Evolutionary conservation across 169 alveolate genomes (phyloP).

Genomic region (Pseudocohnilembus persalinus): DNA sequence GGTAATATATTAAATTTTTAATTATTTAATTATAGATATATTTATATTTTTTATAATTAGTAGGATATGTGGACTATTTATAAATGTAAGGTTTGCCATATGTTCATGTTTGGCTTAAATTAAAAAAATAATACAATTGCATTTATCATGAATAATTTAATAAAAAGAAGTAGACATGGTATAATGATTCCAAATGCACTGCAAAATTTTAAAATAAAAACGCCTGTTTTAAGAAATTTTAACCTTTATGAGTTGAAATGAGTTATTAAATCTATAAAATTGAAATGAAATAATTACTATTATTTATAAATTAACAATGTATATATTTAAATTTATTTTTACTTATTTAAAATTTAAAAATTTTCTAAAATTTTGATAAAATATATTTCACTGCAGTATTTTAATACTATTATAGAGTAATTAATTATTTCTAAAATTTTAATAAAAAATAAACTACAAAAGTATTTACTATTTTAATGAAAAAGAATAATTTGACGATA

Average conservation of each 20-base stretch:
- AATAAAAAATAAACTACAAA: no score
- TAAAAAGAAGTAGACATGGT: constrained; percentile 30
- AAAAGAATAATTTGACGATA: no score
- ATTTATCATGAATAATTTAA: constrained; percentile 64
- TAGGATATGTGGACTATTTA: constrained; percentile 68
- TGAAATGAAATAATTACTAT: no score
- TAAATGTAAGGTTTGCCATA: constrained; percentile 76
- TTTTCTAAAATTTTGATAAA: no score
- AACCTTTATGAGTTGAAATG: constrained; percentile 39
- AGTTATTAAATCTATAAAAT: no score
- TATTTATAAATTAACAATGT: no score
- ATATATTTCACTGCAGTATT: no score
- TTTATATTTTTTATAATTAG: constrained; percentile 18
- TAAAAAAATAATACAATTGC: constrained; percentile 62
- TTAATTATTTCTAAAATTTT: no score
- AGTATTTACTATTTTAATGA: no score
- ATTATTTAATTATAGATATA: not conserved
- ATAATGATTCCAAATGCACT: constrained; percentile 9
- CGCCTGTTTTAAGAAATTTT: constrained; percentile 37
- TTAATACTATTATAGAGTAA: no score
- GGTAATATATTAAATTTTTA: constrained; percentile 32
- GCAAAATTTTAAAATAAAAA: constrained; percentile 20
- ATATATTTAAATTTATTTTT: no score
- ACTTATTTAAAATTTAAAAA: no score
- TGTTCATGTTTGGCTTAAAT: constrained; percentile 75